These are phyloP conservation scores for Coemansia pectinata DNA, from an alignment of 192 early-diverging fungal species.

Conservation along the genomic window DNA sequence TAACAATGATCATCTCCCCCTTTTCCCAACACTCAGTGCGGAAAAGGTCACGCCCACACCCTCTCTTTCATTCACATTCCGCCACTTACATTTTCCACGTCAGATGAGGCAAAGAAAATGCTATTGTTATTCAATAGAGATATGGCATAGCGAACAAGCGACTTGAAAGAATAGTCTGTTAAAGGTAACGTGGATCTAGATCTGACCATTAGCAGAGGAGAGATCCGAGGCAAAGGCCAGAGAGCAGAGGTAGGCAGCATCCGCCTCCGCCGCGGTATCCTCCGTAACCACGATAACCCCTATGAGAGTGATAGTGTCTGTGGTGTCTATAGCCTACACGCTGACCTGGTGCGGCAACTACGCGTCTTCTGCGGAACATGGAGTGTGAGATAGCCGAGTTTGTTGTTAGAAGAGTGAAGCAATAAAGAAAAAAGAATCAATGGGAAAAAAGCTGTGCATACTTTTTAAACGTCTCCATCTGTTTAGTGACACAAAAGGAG, in stretches of 20 bases:
- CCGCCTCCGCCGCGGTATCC: conserved; percentile 5
- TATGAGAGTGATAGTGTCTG: neutral
- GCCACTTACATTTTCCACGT: neutral
- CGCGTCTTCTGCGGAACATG: conserved; percentile 18
- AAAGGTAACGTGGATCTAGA: neutral
- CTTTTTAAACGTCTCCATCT: neutral
- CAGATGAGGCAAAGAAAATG: neutral
- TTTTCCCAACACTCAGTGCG: neutral
- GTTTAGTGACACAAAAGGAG: neutral
- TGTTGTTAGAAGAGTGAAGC: neutral
- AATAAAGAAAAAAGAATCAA: neutral
- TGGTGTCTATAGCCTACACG: conserved; percentile 9
- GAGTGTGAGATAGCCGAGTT: neutral
- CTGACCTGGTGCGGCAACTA: conserved; percentile 10
- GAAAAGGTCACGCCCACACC: neutral
- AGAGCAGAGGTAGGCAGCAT: conserved; percentile 7
- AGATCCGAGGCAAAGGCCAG: conserved; percentile 2
- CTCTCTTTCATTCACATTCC: neutral
- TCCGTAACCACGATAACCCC: neutral
- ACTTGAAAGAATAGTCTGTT: too few species aligned
- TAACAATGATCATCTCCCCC: neutral
- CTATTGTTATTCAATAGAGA: neutral
- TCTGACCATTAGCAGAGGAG: neutral
- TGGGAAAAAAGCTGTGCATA: neutral
- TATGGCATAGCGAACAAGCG: too few species aligned